Conservation (phyloP, 192 early-diverging fungal genomes). For the Gonapodya sp. region DNA sequence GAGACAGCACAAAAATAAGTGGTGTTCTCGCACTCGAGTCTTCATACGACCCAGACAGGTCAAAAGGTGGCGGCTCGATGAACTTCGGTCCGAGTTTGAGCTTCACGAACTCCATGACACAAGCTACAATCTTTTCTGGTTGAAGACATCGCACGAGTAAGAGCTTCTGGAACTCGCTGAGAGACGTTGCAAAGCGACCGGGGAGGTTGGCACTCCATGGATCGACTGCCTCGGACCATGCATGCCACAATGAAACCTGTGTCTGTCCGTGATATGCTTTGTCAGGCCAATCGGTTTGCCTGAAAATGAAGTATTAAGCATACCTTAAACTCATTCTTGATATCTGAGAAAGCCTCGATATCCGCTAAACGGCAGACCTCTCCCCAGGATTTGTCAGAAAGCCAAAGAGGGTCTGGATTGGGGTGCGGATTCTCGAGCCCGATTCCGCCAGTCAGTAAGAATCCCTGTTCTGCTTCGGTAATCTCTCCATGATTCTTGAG, state of each 20-base stretch:
- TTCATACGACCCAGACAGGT: conserved; percentile 43
- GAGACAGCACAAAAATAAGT: conserved; percentile 48
- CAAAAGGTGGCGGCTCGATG: conserved; percentile 52
- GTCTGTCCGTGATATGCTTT: conserved; percentile 10
- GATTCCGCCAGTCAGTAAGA: conserved; percentile 46
- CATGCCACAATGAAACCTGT: background rate
- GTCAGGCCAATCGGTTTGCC: conserved; percentile 33
- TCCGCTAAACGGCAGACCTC: conserved; percentile 37
- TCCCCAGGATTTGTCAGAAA: conserved; percentile 42
- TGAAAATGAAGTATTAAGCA: conserved; percentile 39
- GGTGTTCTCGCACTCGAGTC: conserved; percentile 40
- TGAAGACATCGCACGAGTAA: conserved; percentile 37
- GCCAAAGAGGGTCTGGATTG: conserved; percentile 28
- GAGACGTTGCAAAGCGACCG: conserved; percentile 27
- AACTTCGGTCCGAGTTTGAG: conserved; percentile 43
- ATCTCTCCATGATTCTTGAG: conserved; percentile 36
- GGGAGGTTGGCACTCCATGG: background rate
- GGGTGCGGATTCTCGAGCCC: background rate
- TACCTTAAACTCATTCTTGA: conserved; percentile 26
- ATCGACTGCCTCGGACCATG: background rate
- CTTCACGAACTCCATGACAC: conserved; percentile 37
- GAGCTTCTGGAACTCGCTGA: conserved; percentile 40
- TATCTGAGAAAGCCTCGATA: conserved; percentile 24
- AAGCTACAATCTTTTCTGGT: conserved; percentile 43
- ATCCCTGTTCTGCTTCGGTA: conserved; percentile 39